Evolutionary conservation across 1,139 yeast genomes (phyloP).

Genomic region (Ashbya aceris): DNA sequence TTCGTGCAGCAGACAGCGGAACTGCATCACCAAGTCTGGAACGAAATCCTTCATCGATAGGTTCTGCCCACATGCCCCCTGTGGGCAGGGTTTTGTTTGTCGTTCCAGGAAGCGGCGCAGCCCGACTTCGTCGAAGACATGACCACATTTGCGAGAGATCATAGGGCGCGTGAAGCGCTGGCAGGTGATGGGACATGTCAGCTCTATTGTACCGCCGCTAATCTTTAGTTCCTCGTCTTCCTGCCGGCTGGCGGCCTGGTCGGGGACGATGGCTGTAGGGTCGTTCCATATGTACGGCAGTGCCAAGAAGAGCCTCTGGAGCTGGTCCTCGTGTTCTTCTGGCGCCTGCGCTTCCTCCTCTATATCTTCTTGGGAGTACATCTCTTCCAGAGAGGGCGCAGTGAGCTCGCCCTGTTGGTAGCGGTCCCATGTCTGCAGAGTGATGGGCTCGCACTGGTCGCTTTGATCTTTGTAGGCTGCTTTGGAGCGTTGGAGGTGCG

Average conservation of each 20-base stretch:
- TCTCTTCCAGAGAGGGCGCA: constrained; percentile 10
- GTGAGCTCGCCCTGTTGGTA: constrained; percentile 8
- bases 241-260: constrained; percentile 28
- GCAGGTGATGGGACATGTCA: constrained; percentile 57
- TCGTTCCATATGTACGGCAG: constrained; percentile 22
- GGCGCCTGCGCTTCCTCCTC: constrained; percentile 1
- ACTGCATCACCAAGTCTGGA: constrained; percentile 23
- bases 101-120: constrained; percentile 27
- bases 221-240: constrained; percentile 52
- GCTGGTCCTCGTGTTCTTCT: constrained; percentile 5
- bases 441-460: constrained; percentile 8
- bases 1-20: constrained; percentile 21
- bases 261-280: constrained; percentile 23
- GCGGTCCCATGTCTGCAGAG: constrained; percentile 15
- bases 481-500: constrained; percentile 4
- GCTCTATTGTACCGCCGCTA: constrained; percentile 57
- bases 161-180: constrained; percentile 44
- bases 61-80: constrained; percentile 24
- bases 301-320: constrained; percentile 12
- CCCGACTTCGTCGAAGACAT: constrained; percentile 47
- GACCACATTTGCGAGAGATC: constrained; percentile 46
- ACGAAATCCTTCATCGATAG: constrained; percentile 19
- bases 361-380: constrained; percentile 3
- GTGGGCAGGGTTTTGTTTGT: constrained; percentile 23
- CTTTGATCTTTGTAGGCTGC: constrained; percentile 6